Evolutionary conservation across 2,329 filamentous ascomycete species (phyloP).

Genomic region (Nemania sp.): DNA sequence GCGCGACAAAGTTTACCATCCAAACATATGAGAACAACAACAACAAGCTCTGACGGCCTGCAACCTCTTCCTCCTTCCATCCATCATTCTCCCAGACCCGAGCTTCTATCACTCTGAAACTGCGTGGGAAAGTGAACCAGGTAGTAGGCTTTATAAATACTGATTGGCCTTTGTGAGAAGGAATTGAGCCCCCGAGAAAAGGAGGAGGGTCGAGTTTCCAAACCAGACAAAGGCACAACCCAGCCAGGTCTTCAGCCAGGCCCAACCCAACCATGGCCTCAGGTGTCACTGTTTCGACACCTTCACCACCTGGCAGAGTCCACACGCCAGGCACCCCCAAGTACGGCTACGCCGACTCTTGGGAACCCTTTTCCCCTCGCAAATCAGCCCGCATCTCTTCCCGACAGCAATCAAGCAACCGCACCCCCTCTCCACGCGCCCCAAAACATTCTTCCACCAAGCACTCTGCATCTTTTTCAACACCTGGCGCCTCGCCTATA

Average conservation of each 20-base stretch:
- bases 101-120: not conserved
- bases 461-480: slow-evolving; percentile 41
- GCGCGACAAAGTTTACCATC: not conserved
- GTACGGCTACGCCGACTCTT: slow-evolving; percentile 69
- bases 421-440: slow-evolving; percentile 59
- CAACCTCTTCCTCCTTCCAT: slow-evolving; percentile 2
- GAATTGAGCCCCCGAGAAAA: too few relatives aligned
- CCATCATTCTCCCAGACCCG: not conserved
- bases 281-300: slow-evolving; percentile 53
- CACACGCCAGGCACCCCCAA: slow-evolving; percentile 72
- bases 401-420: slow-evolving; percentile 55
- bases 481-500: slow-evolving; percentile 52
- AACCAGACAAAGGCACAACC: slow-evolving; percentile 5
- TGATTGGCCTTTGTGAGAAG: not conserved
- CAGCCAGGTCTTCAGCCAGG: slow-evolving; percentile 14
- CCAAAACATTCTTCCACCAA: slow-evolving; percentile 28
- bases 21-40: slow-evolving; percentile 7
- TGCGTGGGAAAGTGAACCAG: not conserved
- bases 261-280: slow-evolving; percentile 43
- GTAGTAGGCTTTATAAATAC: not conserved
- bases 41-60: not conserved
- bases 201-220: slow-evolving; percentile 9
- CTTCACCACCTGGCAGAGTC: slow-evolving; percentile 62
- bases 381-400: slow-evolving; percentile 69
- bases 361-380: slow-evolving; percentile 73